A percentile compares a stretch with the other conserved stretches of the same genome.
Conservation (phyloP, 2,329 filamentous ascomycete species). For the Alternaria consortialis region DNA sequence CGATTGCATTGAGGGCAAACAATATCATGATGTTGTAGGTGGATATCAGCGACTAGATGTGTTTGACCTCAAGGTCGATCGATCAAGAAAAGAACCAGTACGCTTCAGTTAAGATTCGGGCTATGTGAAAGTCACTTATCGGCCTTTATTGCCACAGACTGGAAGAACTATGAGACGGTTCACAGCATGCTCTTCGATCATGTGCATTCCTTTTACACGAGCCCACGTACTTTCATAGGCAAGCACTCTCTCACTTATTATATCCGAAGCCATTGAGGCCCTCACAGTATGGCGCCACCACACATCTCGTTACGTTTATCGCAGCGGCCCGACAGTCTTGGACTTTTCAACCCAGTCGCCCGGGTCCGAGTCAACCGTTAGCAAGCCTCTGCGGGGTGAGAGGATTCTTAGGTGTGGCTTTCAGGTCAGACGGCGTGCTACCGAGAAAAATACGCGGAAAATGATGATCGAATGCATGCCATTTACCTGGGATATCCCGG, state of each 20-base stretch:
- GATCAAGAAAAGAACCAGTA: conserved; percentile 32
- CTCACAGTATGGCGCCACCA: neutral
- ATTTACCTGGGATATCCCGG: neutral
- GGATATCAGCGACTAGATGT: conserved; percentile 65
- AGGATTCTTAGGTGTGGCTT: neutral
- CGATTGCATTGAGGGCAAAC: conserved; percentile 64
- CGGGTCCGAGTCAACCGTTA: neutral
- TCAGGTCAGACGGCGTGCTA: neutral
- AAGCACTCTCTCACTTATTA: neutral
- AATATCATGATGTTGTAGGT: conserved; percentile 66
- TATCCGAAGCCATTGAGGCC: neutral
- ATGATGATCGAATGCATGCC: neutral
- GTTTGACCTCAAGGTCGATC: conserved; percentile 61
- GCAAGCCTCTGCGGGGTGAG: neutral
- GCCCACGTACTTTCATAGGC: neutral
- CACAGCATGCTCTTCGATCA: neutral
- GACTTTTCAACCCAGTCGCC: neutral
- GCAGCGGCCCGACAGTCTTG: neutral
- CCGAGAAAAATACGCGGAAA: neutral
- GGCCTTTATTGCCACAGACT: neutral
- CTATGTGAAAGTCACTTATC: neutral
- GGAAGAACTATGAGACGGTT: neutral
- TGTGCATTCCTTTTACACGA: neutral
- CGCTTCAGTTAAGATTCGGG: neutral
- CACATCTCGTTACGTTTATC: neutral